Percentiles rank a stretch among this genome's conserved stretches.
Evolutionary conservation across 495 filamentous ascomycete species (phyloP).

Genomic region (Penicillium steckii): DNA sequence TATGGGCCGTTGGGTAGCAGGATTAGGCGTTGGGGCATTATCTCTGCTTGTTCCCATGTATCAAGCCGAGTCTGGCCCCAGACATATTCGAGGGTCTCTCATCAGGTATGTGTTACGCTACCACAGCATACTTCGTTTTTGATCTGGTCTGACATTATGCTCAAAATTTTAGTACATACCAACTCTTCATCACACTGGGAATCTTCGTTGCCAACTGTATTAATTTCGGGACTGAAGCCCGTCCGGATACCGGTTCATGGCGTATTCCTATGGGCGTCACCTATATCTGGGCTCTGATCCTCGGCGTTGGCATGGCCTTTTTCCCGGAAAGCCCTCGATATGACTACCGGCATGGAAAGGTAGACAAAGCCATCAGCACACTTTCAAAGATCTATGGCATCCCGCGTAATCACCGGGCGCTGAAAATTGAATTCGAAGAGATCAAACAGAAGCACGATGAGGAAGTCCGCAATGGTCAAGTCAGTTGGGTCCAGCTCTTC

Average conservation of each 20-base stretch:
- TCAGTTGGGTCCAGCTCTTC: slow-evolving; percentile 49
- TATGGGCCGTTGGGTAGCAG: slow-evolving; percentile 55
- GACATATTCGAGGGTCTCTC: slow-evolving; percentile 62
- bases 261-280: slow-evolving; percentile 77
- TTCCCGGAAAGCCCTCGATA: slow-evolving; percentile 73
- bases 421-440: slow-evolving; percentile 65
- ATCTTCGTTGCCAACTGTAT: slow-evolving; percentile 78
- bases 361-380: slow-evolving; percentile 59
- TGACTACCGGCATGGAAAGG: slow-evolving; percentile 61
- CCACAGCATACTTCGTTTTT: neutral
- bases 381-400: slow-evolving; percentile 71
- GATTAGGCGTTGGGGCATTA: slow-evolving; percentile 64
- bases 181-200: slow-evolving; percentile 83
- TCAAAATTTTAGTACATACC: slow-evolving; percentile 53
- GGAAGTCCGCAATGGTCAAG: slow-evolving; percentile 46
- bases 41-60: slow-evolving; percentile 72
- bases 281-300: slow-evolving; percentile 68
- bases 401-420: slow-evolving; percentile 55
- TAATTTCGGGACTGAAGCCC: slow-evolving; percentile 68
- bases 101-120: slow-evolving; percentile 42
- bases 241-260: slow-evolving; percentile 55
- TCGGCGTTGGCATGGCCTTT: slow-evolving; percentile 64
- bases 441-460: slow-evolving; percentile 57
- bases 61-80: slow-evolving; percentile 64
- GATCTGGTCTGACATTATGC: neutral